These are phyloP conservation scores for Boletus pseudo-olivaceus DNA, from an alignment of 768 basidiomycete species.

Conservation along the genomic window DNA sequence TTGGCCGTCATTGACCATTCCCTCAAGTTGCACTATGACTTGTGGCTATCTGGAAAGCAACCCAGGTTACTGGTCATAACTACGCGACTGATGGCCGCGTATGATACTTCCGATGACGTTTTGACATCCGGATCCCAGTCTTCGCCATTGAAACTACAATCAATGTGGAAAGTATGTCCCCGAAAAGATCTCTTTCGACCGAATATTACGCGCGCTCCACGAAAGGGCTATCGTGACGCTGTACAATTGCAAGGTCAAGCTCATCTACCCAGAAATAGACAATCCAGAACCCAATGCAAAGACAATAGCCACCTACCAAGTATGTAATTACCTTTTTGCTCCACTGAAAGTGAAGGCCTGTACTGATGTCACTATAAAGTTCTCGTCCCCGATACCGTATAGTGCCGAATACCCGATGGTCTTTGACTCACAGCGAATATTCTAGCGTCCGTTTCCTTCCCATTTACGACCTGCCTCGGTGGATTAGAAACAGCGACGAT, in stretches of 20 bases:
- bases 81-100: constrained; percentile 29
- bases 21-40: constrained; percentile 27
- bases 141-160: constrained; percentile 8
- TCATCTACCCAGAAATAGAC: constrained; percentile 28
- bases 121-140: constrained; percentile 10
- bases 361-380: constrained; percentile 11
- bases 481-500: constrained; percentile 17
- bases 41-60: constrained; percentile 24
- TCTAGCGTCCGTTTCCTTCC: constrained; percentile 22
- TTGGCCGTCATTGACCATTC: background rate
- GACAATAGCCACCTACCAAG: constrained; percentile 15
- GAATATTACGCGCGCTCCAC: constrained; percentile 26
- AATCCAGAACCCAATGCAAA: constrained; percentile 10
- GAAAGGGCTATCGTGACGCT: constrained; percentile 25
- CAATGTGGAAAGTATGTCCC: constrained; percentile 23
- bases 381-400: constrained; percentile 13
- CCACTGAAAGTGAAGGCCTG: background rate
- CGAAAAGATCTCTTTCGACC: constrained; percentile 24
- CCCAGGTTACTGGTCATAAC: constrained; percentile 25
- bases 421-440: constrained; percentile 27
- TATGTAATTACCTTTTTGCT: background rate
- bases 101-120: constrained; percentile 22
- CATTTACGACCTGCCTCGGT: background rate
- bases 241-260: constrained; percentile 24
- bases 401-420: constrained; percentile 18